phyloP scores from a whole-genome alignment of 768 basidiomycete genomes.

The Panaeolus papilionaceus region DNA sequence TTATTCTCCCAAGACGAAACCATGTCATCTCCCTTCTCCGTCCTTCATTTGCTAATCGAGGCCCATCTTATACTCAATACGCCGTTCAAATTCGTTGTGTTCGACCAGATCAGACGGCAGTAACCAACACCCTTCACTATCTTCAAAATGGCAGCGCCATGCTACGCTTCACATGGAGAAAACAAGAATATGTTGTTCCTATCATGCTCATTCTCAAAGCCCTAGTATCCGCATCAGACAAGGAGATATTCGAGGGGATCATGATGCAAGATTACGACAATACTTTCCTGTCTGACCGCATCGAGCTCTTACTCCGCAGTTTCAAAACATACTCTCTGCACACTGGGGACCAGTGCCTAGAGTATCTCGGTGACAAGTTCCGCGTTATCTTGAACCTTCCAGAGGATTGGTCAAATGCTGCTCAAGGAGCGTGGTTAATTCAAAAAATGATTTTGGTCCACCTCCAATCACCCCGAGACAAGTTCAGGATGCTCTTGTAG shows the following conservation, averaged over 20 bases:
- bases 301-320: conserved; percentile 91
- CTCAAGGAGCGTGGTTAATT: conserved; percentile 83
- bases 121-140: conserved; percentile 97
- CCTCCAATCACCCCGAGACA: conserved; percentile 85
- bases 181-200: conserved; percentile 98
- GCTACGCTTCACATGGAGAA: conserved; percentile 94
- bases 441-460: conserved; percentile 91
- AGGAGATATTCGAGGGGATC: conserved; percentile 95
- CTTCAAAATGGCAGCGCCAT: conserved; percentile 97
- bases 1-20: conserved; percentile 94
- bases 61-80: conserved; percentile 92
- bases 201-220: conserved; percentile 97
- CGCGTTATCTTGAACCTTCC: conserved; percentile 89
- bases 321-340: conserved; percentile 93
- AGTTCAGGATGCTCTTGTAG: conserved; percentile 93
- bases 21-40: conserved; percentile 94
- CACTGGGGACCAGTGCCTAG: conserved; percentile 90
- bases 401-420: conserved; percentile 89
- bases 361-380: conserved; percentile 97
- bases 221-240: conserved; percentile 88
- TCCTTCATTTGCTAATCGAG: conserved; percentile 90
- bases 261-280: conserved; percentile 97
- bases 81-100: conserved; percentile 97
- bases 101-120: conserved; percentile 89
- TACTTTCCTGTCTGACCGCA: conserved; percentile 96